phyloP scores from a whole-genome alignment of 192 early-diverging fungal species.

The Spinellus fusiger region DNA sequence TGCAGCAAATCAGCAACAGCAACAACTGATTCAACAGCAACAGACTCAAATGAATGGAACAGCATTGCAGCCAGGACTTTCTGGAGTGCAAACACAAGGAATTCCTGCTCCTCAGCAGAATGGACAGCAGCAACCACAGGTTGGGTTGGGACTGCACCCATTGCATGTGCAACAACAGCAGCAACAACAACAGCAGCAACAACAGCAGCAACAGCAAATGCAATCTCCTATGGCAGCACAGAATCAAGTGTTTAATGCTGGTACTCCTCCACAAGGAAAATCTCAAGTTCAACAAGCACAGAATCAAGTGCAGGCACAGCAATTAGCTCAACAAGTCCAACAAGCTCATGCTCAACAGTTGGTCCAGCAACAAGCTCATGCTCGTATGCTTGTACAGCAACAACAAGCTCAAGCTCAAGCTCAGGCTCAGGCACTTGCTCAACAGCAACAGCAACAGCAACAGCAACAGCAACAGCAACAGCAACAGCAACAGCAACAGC shows the following conservation, averaged over 20 bases:
- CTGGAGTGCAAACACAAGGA: background rate
- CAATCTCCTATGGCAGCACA: background rate
- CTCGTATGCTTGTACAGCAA: slow-evolving; percentile 3
- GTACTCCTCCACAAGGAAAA: no score
- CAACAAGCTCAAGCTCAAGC: no score
- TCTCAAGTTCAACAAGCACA: no score
- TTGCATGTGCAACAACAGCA: slow-evolving; percentile 5
- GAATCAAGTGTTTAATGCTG: background rate
- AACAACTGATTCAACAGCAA: slow-evolving; percentile 12
- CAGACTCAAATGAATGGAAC: background rate
- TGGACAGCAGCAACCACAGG: slow-evolving; percentile 1
- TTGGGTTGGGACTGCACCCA: background rate
- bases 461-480: slow-evolving; percentile 15
- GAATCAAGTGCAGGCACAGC: no score
- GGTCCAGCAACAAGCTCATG: background rate
- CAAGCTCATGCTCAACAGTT: background rate
- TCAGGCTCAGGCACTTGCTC: background rate
- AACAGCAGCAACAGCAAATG: slow-evolving; percentile 6
- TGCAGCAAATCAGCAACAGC: slow-evolving; percentile 9
- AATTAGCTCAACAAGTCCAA: no score
- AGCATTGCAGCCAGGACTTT: background rate
- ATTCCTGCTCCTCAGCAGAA: background rate
- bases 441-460: slow-evolving; percentile 1
- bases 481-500: slow-evolving; percentile 13
- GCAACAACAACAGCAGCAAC: slow-evolving; percentile 3